phyloP scores from a whole-genome alignment of 148 eudicot genomes.

The Vaccinium myrtillus region DNA sequence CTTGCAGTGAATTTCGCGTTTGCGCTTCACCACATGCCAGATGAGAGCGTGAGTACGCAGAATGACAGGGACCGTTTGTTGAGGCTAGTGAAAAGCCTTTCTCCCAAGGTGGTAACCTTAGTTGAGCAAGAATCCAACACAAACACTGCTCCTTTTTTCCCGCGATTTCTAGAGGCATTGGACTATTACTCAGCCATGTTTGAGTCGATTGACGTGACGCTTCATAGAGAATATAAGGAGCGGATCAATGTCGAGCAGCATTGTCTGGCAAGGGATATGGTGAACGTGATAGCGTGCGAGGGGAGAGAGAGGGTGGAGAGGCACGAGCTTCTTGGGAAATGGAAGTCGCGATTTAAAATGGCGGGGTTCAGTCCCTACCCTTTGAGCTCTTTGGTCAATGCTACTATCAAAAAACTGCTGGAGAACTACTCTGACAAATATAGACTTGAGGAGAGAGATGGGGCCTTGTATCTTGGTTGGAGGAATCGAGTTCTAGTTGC shows the following conservation, averaged over 20 bases:
- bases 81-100: constrained; percentile 41
- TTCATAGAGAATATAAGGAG: constrained; percentile 41
- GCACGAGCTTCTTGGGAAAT: constrained; percentile 37
- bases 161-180: constrained; percentile 41
- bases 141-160: constrained; percentile 48
- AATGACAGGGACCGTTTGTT: constrained; percentile 41
- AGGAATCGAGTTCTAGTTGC: constrained; percentile 36
- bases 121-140: constrained; percentile 52
- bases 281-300: constrained; percentile 49
- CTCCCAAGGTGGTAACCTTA: constrained; percentile 48
- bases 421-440: constrained; percentile 26
- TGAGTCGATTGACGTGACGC: constrained; percentile 45
- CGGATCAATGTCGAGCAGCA: constrained; percentile 53
- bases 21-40: constrained; percentile 46
- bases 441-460: constrained; percentile 36
- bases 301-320: constrained; percentile 47
- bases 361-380: constrained; percentile 36
- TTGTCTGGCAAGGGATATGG: constrained; percentile 49
- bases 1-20: constrained; percentile 51
- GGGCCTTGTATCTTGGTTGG: constrained; percentile 44
- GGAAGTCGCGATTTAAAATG: constrained; percentile 38
- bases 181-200: constrained; percentile 49
- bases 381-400: constrained; percentile 36
- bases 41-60: constrained; percentile 45
- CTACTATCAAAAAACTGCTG: constrained; percentile 32